Evolutionary conservation across 352 stramenopile species (phyloP).

Genomic region (Phytopythium montanum): DNA sequence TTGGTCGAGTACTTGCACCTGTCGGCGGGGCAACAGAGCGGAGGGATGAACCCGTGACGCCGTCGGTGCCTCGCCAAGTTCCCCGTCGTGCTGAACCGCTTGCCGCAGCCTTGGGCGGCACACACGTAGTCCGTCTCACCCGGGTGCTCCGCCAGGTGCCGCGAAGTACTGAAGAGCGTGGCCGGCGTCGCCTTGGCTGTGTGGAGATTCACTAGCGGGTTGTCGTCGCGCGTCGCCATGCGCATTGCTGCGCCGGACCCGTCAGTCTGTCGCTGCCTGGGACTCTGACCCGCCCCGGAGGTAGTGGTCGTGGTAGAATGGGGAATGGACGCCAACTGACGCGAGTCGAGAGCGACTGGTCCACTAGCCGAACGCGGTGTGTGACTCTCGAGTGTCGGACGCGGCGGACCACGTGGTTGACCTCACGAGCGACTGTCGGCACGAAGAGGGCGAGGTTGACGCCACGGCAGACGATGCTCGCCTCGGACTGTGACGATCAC

Average conservation of each 20-base stretch:
- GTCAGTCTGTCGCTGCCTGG: no score
- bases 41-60: conserved; percentile 32
- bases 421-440: not conserved
- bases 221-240: not conserved
- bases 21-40: conserved; percentile 16
- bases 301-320: not conserved
- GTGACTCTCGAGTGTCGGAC: not conserved
- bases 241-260: not conserved
- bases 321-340: not conserved
- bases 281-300: not conserved
- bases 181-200: not conserved
- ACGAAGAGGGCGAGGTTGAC: not conserved
- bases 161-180: not conserved
- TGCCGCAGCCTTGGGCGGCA: conserved; percentile 27
- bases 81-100: conserved; percentile 48
- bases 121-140: conserved; percentile 50
- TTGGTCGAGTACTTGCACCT: conserved; percentile 31
- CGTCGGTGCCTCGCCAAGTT: conserved; percentile 42
- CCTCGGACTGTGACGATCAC: not conserved
- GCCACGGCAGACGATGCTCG: not conserved
- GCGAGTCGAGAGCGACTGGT: not conserved
- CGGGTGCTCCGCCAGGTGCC: conserved; percentile 43
- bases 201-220: not conserved
- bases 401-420: not conserved
- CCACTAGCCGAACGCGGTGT: not conserved